Evolutionary conservation across 2,329 filamentous ascomycete species (phyloP).

Genomic region (Fusarium sp.): DNA sequence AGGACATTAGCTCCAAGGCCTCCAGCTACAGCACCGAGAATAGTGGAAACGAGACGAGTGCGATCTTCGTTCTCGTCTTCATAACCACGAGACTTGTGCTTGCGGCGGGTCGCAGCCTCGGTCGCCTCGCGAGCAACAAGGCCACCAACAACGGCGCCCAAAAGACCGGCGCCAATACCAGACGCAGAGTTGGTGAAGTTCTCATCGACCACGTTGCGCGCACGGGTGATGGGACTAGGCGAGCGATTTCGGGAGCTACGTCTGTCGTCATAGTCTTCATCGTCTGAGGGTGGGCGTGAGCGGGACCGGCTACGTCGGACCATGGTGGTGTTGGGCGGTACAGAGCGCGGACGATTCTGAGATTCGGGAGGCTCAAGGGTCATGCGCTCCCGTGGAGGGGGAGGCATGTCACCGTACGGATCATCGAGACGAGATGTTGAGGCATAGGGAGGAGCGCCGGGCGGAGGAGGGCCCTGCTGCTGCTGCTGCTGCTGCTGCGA

Average conservation of each 20-base stretch:
- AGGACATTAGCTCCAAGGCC: slow-evolving; percentile 67
- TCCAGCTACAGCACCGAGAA: slow-evolving; percentile 67
- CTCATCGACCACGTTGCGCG: slow-evolving; percentile 57
- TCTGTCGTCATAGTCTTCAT: slow-evolving; percentile 43
- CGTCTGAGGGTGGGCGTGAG: slow-evolving; percentile 39
- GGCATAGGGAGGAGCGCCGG: slow-evolving; percentile 38
- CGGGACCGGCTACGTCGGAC: slow-evolving; percentile 44
- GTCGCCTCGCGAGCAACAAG: slow-evolving; percentile 64
- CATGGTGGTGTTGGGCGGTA: slow-evolving; percentile 49
- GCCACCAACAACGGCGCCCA: slow-evolving; percentile 68
- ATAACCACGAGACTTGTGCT: slow-evolving; percentile 47
- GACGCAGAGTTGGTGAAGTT: slow-evolving; percentile 63
- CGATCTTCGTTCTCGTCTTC: slow-evolving; percentile 48
- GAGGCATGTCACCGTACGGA: slow-evolving; percentile 31
- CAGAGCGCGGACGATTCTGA: slow-evolving; percentile 51
- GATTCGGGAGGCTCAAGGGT: slow-evolving; percentile 47
- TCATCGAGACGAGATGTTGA: slow-evolving; percentile 47
- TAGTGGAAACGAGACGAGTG: slow-evolving; percentile 59
- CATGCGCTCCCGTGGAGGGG: slow-evolving; percentile 47
- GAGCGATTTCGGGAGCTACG: slow-evolving; percentile 46
- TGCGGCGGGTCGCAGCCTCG: slow-evolving; percentile 55
- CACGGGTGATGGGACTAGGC: slow-evolving; percentile 55
- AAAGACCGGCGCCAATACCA: slow-evolving; percentile 64
- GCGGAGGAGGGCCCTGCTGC: slow-evolving; percentile 33
- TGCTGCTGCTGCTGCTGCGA: slow-evolving; percentile 30